phyloP scores from a whole-genome alignment of 768 basidiomycete species.

The Asterophora lycoperdoides region DNA sequence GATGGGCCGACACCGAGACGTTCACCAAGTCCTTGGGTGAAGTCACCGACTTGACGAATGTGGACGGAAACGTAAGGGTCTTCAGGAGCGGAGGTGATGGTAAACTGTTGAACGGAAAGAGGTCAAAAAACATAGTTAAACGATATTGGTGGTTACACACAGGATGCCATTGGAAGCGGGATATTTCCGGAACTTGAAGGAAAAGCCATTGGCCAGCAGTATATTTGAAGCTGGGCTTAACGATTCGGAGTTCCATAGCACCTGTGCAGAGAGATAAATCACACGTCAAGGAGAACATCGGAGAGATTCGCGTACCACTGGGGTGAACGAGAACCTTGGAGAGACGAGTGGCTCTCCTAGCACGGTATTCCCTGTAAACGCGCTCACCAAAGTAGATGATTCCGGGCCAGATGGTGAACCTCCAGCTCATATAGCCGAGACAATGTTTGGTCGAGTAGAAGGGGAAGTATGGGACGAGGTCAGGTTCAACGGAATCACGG shows the following conservation, averaged over 20 bases:
- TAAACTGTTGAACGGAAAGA: constrained; percentile 52
- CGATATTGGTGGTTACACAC: constrained; percentile 32
- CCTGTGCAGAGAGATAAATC: constrained; percentile 35
- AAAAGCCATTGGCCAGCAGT: constrained; percentile 91
- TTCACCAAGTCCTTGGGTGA: constrained; percentile 77
- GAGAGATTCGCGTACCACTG: constrained; percentile 49
- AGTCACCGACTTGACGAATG: constrained; percentile 92
- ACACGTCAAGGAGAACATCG: background rate
- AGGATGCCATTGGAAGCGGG: constrained; percentile 90
- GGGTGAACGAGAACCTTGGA: constrained; percentile 89
- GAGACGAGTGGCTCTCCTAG: constrained; percentile 70
- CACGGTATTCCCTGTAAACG: constrained; percentile 78
- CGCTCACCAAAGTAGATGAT: constrained; percentile 88
- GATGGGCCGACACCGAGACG: constrained; percentile 79
- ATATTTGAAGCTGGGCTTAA: constrained; percentile 91
- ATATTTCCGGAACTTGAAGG: constrained; percentile 83
- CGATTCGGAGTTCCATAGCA: constrained; percentile 90
- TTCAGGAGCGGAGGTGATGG: constrained; percentile 92
- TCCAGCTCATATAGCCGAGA: constrained; percentile 88
- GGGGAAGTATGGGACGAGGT: constrained; percentile 65
- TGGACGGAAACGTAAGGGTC: constrained; percentile 91
- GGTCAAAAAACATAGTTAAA: constrained; percentile 1
- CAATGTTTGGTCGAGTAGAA: constrained; percentile 89
- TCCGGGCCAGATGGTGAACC: constrained; percentile 89
- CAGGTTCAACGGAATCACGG: constrained; percentile 76